Conservation (phyloP, 352 stramenopile species). For the Globisporangium camurandrum region DNA sequence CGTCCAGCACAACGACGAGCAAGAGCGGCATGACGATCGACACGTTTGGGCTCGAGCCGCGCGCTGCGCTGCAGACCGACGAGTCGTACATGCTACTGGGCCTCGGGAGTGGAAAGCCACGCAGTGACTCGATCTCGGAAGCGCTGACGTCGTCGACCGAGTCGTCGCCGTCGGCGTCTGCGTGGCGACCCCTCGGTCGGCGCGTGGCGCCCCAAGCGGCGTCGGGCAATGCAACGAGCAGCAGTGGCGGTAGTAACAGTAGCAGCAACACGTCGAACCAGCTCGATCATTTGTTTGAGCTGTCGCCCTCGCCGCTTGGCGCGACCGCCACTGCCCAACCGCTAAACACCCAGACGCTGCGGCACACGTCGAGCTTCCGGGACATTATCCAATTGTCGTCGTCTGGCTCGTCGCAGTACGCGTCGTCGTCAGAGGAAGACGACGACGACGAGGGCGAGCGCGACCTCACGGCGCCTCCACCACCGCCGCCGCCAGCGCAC, state of each 20-base stretch:
- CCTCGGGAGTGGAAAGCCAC: slow-evolving; percentile 18
- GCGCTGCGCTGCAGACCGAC: neutral
- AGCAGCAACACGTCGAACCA: slow-evolving; percentile 13
- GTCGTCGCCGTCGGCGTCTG: slow-evolving; percentile 19
- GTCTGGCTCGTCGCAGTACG: slow-evolving; percentile 44
- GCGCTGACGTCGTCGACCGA: slow-evolving; percentile 25
- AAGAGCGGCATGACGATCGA: slow-evolving; percentile 8
- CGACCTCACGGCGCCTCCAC: no score
- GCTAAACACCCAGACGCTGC: slow-evolving; percentile 12
- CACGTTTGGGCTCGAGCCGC: slow-evolving; percentile 11
- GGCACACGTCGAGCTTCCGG: slow-evolving; percentile 32
- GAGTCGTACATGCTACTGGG: slow-evolving; percentile 10
- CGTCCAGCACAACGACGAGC: neutral
- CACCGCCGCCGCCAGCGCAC: slow-evolving; percentile 8
- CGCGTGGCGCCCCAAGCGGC: slow-evolving; percentile 20
- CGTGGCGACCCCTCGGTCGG: slow-evolving; percentile 44
- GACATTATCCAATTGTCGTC: slow-evolving; percentile 42
- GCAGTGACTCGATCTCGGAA: slow-evolving; percentile 38
- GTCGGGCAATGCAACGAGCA: no score
- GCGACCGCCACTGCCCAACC: slow-evolving; percentile 9
- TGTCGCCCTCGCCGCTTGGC: neutral
- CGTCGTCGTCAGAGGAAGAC: slow-evolving; percentile 34
- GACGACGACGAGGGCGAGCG: no score
- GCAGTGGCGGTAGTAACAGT: no score
- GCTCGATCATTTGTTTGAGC: slow-evolving; percentile 8